Conservation (phyloP, 495 filamentous ascomycete genomes). For the Corynascus novoguineensis region DNA sequence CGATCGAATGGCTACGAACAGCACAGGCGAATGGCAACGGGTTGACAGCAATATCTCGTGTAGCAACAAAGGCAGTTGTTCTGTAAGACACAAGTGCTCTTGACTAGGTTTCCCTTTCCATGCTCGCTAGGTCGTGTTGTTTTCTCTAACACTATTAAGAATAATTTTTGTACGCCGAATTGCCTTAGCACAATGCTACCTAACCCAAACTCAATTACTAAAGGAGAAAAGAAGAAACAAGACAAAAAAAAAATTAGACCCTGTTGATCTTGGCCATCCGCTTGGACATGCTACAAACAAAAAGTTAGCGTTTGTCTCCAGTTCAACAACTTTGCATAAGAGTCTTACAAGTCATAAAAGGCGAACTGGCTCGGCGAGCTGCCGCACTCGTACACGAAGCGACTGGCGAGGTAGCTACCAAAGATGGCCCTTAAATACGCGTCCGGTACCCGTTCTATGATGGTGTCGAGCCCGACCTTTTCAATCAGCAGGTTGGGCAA, state of each 20-base stretch:
- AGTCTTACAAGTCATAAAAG: constrained; percentile 94
- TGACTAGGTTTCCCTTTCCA: no score
- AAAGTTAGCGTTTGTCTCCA: constrained; percentile 24
- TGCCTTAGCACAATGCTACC: neutral
- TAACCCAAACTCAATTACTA: neutral
- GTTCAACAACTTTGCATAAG: neutral
- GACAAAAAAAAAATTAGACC: neutral
- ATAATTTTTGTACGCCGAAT: no score
- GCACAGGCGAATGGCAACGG: no score
- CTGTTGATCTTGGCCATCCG: constrained; percentile 36
- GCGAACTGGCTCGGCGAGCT: constrained; percentile 92
- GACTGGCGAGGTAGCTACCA: constrained; percentile 86
- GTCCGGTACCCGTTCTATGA: constrained; percentile 81
- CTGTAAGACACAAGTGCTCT: no score
- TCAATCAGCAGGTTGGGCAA: constrained; percentile 77
- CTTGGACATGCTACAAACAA: constrained; percentile 41
- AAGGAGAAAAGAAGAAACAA: neutral
- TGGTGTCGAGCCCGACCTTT: constrained; percentile 83
- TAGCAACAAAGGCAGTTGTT: no score
- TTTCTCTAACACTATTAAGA: no score
- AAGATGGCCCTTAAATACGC: constrained; percentile 93
- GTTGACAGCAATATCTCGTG: no score
- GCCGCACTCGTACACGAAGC: constrained; percentile 93
- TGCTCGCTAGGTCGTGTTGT: no score
- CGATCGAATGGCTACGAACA: no score